Evolutionary conservation across 2,329 filamentous ascomycete species (phyloP).

Genomic region (Sporothrix phasma): DNA sequence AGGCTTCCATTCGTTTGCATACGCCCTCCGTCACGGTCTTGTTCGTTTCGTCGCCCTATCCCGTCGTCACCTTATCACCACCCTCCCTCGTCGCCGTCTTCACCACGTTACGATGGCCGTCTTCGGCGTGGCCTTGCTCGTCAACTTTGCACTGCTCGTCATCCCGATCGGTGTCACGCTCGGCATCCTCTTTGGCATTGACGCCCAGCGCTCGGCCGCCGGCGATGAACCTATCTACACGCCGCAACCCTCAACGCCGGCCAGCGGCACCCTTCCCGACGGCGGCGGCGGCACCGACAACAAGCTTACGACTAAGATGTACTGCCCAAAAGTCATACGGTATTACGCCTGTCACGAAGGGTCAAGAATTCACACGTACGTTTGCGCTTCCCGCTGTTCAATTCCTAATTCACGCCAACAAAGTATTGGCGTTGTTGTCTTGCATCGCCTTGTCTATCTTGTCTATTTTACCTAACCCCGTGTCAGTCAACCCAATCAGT

Average conservation of each 20-base stretch:
- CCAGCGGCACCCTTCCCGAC: constrained; percentile 10
- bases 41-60: background rate
- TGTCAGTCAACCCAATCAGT: constrained; percentile 47
- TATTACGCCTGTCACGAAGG: constrained; percentile 34
- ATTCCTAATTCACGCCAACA: background rate
- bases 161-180: constrained; percentile 28
- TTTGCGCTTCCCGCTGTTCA: constrained; percentile 11
- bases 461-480: constrained; percentile 1
- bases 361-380: constrained; percentile 39
- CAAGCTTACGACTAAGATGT: constrained; percentile 26
- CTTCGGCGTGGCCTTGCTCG: constrained; percentile 32
- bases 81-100: background rate
- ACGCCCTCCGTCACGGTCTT: background rate
- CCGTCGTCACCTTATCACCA: background rate
- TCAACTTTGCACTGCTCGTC: constrained; percentile 41
- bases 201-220: constrained; percentile 32
- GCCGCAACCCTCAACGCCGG: constrained; percentile 19
- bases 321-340: constrained; percentile 37
- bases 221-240: constrained; percentile 38
- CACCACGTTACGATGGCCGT: constrained; percentile 25
- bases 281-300: constrained; percentile 23
- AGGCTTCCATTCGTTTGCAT: background rate
- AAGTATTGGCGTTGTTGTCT: background rate
- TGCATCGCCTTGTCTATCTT: background rate
- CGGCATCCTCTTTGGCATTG: constrained; percentile 40